Evolutionary conservation across 2,329 filamentous ascomycete species (phyloP).

Genomic region (Tolypocladium tropicale): DNA sequence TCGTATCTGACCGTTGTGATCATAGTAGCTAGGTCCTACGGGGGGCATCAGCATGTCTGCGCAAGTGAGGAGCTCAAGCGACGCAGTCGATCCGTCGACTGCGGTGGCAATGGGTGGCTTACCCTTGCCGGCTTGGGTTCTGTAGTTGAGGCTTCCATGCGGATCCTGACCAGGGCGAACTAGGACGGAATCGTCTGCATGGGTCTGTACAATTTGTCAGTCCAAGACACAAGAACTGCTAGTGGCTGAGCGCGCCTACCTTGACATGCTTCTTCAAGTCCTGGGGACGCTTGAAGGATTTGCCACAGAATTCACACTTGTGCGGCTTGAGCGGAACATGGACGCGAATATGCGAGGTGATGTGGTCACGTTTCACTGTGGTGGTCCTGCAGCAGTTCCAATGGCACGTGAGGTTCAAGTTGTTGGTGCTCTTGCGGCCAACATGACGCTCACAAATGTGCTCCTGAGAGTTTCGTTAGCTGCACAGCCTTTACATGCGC

Average conservation of each 20-base stretch:
- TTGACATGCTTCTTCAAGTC: conserved; percentile 99
- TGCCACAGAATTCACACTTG: conserved; percentile 97
- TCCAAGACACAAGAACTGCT: not conserved
- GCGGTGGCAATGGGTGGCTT: conserved; percentile 17
- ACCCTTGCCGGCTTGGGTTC: conserved; percentile 43
- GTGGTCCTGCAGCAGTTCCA: conserved; percentile 96
- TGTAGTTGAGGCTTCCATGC: conserved; percentile 44
- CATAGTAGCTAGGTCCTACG: conserved; percentile 50
- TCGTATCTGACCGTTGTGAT: conserved; percentile 55
- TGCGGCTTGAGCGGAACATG: conserved; percentile 98
- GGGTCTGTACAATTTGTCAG: conserved; percentile 43
- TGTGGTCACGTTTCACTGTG: conserved; percentile 97
- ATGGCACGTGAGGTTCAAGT: conserved; percentile 91
- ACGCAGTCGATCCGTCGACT: not conserved
- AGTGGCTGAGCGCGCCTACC: conserved; percentile 24
- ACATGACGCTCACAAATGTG: conserved; percentile 98
- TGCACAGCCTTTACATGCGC: not conserved
- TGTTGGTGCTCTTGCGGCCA: conserved; percentile 97
- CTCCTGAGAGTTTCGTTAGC: conserved; percentile 46
- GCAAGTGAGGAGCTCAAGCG: no score
- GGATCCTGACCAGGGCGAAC: conserved; percentile 42
- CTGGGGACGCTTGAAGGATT: conserved; percentile 97
- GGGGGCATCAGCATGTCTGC: conserved; percentile 8
- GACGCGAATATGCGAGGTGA: conserved; percentile 96
- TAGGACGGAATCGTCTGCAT: conserved; percentile 85